Evolutionary conservation across 805 yeast species (phyloP).

Genomic region (Candida morakotiae): DNA sequence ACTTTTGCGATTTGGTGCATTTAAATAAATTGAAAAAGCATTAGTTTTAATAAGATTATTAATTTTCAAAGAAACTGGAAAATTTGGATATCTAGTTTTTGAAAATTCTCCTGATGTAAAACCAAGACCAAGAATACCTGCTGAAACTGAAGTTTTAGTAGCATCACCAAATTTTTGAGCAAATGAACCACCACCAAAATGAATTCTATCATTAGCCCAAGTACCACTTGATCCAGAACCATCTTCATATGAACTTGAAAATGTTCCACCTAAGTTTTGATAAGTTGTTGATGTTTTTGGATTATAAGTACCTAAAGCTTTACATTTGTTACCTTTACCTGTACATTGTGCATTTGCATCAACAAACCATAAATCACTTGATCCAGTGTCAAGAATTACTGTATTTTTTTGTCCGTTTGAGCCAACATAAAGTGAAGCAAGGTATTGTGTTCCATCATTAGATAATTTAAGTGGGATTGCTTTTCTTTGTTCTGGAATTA

Average conservation of each 20-base stretch:
- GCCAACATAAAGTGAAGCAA: too few species aligned
- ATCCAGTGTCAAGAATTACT: slow-evolving; percentile 22
- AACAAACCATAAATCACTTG: slow-evolving; percentile 24
- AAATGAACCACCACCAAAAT: slow-evolving; percentile 10
- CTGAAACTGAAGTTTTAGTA: slow-evolving; percentile 40
- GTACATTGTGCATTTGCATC: slow-evolving; percentile 20
- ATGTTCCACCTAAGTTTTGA: slow-evolving; percentile 8
- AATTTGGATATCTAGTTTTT: slow-evolving; percentile 18
- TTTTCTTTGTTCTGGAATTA: too few species aligned
- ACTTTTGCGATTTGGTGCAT: slow-evolving; percentile 13
- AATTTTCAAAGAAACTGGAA: slow-evolving; percentile 28
- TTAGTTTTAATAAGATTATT: slow-evolving; percentile 30
- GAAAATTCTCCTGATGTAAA: slow-evolving; percentile 62
- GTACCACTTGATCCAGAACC: slow-evolving; percentile 10
- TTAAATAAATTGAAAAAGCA: slow-evolving; percentile 36
- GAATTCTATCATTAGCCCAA: slow-evolving; percentile 14
- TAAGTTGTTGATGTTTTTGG: neutral
- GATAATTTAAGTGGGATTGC: too few species aligned
- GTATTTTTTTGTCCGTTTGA: too few species aligned
- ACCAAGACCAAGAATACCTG: slow-evolving; percentile 79
- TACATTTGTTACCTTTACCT: neutral
- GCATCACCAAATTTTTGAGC: slow-evolving; percentile 17
- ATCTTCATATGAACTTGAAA: slow-evolving; percentile 10
- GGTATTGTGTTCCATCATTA: too few species aligned
- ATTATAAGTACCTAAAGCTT: slow-evolving; percentile 2